Percentiles rank a stretch among this genome's conserved stretches.
Evolutionary conservation across 345 rosid species (phyloP).

Genomic region (Orychophragmus violaceus): DNA sequence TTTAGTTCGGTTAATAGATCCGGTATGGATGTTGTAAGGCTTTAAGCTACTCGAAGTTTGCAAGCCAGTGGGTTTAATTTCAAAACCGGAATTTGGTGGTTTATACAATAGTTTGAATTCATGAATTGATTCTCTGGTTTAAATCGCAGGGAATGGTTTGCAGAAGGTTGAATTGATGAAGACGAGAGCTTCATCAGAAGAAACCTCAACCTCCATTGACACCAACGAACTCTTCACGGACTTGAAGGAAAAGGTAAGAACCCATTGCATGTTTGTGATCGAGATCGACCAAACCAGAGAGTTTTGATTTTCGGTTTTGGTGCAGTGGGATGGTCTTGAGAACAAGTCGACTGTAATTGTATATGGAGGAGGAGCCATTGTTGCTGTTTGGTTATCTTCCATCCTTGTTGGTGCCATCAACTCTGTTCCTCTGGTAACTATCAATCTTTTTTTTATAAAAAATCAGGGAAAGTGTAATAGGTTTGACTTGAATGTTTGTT

Average conservation of each 20-base stretch:
- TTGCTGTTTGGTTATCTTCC: conserved; percentile 91
- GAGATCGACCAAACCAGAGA: no score
- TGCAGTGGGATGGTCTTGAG: conserved; percentile 91
- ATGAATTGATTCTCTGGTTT: neutral
- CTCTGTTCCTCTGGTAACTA: conserved; percentile 82
- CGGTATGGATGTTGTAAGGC: neutral
- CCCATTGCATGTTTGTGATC: neutral
- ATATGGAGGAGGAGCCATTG: conserved; percentile 93
- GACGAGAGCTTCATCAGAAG: conserved; percentile 71
- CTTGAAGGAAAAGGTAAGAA: conserved; percentile 80
- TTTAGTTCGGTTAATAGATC: neutral
- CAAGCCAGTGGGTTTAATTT: no score
- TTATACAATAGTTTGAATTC: neutral
- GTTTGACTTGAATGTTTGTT: neutral
- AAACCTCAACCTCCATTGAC: conserved; percentile 50
- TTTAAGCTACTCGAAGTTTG: neutral
- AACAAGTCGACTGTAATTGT: conserved; percentile 84
- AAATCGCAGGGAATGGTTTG: conserved; percentile 36
- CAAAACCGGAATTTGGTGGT: neutral
- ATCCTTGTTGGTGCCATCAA: conserved; percentile 79
- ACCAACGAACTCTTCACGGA: conserved; percentile 68
- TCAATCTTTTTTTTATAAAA: neutral
- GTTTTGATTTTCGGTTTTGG: neutral
- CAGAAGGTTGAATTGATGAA: conserved; percentile 42
- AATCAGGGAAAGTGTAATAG: neutral